Percentiles rank a stretch among this genome's conserved stretches.
Evolutionary conservation across 1,139 yeast species (phyloP).

Genomic region (Schizosaccharomyces versatilis): DNA sequence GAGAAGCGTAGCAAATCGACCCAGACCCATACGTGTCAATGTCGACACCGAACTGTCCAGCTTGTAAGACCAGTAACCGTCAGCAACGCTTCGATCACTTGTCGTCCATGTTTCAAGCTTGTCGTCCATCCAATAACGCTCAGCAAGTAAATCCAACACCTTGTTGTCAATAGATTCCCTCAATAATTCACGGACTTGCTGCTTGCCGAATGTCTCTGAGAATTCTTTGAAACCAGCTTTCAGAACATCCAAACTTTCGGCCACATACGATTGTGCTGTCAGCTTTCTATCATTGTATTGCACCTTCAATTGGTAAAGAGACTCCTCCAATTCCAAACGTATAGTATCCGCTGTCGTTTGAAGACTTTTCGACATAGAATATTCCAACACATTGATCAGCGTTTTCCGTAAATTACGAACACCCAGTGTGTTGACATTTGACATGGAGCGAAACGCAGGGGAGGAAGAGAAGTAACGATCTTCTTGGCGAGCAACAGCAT

Average conservation of each 20-base stretch:
- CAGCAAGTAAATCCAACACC: slow-evolving; percentile 66
- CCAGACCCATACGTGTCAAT: slow-evolving; percentile 79
- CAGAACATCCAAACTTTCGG: slow-evolving; percentile 71
- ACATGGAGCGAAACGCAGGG: slow-evolving; percentile 4
- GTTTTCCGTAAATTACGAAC: slow-evolving; percentile 56
- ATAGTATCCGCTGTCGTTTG: slow-evolving; percentile 74
- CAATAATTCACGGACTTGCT: slow-evolving; percentile 55
- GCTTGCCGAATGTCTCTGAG: slow-evolving; percentile 60
- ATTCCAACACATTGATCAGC: slow-evolving; percentile 67
- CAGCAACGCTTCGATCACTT: slow-evolving; percentile 31
- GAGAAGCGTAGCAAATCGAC: slow-evolving; percentile 64
- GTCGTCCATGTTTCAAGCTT: slow-evolving; percentile 20
- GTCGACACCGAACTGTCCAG: slow-evolving; percentile 65
- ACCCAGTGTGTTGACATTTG: slow-evolving; percentile 22
- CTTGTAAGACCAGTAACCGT: slow-evolving; percentile 70
- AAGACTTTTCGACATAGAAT: slow-evolving; percentile 72
- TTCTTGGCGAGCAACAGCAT: slow-evolving; percentile 26
- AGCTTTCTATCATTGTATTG: slow-evolving; percentile 85
- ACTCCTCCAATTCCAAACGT: slow-evolving; percentile 79
- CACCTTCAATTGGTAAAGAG: slow-evolving; percentile 80
- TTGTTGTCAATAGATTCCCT: slow-evolving; percentile 74
- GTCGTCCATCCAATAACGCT: slow-evolving; percentile 47
- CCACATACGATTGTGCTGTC: slow-evolving; percentile 83
- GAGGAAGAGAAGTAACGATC: slow-evolving; percentile 9
- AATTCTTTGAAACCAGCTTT: slow-evolving; percentile 75